Percentiles rank a stretch among this genome's conserved stretches.
phyloP scores from a whole-genome alignment of 306 rosid species.

The Quercus aquifolioides region DNA sequence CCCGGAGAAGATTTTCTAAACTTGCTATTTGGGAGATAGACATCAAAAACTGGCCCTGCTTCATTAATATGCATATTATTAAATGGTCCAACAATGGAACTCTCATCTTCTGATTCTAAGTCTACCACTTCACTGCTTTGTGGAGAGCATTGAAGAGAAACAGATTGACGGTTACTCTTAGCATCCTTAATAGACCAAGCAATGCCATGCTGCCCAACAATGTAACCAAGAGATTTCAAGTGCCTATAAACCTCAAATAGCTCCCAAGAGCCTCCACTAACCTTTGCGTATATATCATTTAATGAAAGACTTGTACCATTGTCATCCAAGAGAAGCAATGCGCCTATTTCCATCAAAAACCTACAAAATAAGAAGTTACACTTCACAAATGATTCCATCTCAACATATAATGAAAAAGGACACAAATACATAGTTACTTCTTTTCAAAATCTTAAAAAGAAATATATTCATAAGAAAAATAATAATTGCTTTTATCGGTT shows the following conservation, averaged over 20 bases:
- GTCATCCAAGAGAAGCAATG: conserved; percentile 44
- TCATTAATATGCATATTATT: conserved; percentile 45
- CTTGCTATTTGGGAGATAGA: conserved; percentile 76
- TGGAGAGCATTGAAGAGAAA: conserved; percentile 22
- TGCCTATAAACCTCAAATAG: conserved; percentile 77
- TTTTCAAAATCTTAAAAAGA: too few species aligned
- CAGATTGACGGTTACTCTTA: conserved; percentile 17
- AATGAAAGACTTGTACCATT: conserved; percentile 37
- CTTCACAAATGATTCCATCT: not conserved
- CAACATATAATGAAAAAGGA: not conserved
- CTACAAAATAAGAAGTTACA: conserved; percentile 33
- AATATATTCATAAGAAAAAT: too few species aligned
- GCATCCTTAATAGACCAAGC: conserved; percentile 65
- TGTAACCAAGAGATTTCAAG: conserved; percentile 78
- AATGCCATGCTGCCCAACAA: conserved; percentile 54
- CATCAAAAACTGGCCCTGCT: conserved; percentile 56
- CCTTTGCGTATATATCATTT: conserved; percentile 49
- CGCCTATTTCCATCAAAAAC: conserved; percentile 76
- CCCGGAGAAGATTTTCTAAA: conserved; percentile 81
- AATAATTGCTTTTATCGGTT: not conserved
- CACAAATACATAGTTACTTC: not conserved
- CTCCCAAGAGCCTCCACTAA: conserved; percentile 60
- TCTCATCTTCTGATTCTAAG: conserved; percentile 20
- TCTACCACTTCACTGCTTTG: conserved; percentile 32
- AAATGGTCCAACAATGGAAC: conserved; percentile 36